Percentiles rank a stretch among this genome's conserved stretches.
phyloP scores from a whole-genome alignment of 768 basidiomycete species.

The Pleurotus djamor region DNA sequence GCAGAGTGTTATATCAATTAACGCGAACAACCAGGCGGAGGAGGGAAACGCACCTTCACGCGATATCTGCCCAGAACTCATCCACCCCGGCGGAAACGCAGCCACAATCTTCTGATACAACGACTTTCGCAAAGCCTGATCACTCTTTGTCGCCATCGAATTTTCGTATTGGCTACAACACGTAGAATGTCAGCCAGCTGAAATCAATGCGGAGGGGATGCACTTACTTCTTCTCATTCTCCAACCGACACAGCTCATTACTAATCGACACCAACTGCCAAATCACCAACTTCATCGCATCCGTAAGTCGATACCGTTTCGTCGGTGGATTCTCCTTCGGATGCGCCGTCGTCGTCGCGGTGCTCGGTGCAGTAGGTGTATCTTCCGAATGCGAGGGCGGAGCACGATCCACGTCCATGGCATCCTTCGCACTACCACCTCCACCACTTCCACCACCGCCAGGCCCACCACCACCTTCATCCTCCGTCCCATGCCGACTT shows the following conservation, averaged over 20 bases:
- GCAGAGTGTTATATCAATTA: not conserved
- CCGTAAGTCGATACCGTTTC: conserved; percentile 79
- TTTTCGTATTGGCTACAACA: conserved; percentile 53
- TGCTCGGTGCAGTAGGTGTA: conserved; percentile 17
- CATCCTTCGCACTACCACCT: not conserved
- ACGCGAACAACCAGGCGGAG: not conserved
- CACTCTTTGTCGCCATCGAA: conserved; percentile 69
- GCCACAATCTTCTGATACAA: conserved; percentile 85
- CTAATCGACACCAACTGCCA: conserved; percentile 82
- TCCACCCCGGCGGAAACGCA: conserved; percentile 84
- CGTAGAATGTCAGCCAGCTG: conserved; percentile 3
- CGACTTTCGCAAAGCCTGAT: conserved; percentile 76
- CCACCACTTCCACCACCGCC: too few relatives aligned
- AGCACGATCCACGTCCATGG: conserved; percentile 33
- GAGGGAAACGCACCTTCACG: conserved; percentile 65
- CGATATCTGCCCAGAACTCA: conserved; percentile 83
- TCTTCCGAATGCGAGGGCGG: conserved; percentile 5
- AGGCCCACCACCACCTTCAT: conserved; percentile 14
- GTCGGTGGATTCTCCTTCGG: conserved; percentile 45
- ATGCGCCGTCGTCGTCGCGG: conserved; percentile 30
- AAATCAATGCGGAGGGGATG: too few relatives aligned
- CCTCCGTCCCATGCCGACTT: conserved; percentile 43
- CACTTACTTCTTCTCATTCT: conserved; percentile 66
- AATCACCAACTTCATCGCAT: conserved; percentile 74
- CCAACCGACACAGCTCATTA: conserved; percentile 74